Base-by-base conservation (phyloP, 345 rosid species). In the Kernera saxatilis region DNA sequence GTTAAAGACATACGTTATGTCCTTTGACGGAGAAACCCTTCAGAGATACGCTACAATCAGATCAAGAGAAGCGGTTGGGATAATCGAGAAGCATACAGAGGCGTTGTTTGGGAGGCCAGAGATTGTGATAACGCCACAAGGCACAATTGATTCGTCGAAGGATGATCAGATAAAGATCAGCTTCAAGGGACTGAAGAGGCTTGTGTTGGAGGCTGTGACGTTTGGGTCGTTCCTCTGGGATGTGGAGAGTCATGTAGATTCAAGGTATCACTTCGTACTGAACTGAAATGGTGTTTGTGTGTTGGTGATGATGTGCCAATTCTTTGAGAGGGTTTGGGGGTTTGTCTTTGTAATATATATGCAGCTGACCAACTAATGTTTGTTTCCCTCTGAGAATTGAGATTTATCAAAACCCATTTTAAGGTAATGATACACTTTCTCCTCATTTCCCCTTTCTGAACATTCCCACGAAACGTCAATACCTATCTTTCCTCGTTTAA, bases 141-240 rank as follows among this genome's bases (percentile, higher is more conserved):
- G 97, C 2, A 84, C 88, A 2, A 80, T 87, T 50, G 96, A 90
- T 81, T 77, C 96, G 48, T 88, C 96, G 0, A 81, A 82, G 36
- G 89, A 87, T 25, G 89, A 89, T 56, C 84, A 68, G 3, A 80
- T 94, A 53, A 84, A 82, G 79, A 89, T 92, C 67, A 94, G 96
- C 78, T 89, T 89, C 62, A 86, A 83, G 49, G 91, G 96, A 48
- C 75, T 94, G 83, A 84, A 82, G 80, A 88, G 89, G 77, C 93
- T 94, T 48, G 93, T 92, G 68, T 68, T 94, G 82, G 99, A 94
- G 84, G 99, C 99, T 4, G 93, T 94, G 44, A 88, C 98, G 5
- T 94, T 94, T 67, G 99, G 99, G 17, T 89, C 96, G 41, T 93
- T 93, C 77, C 95, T 93, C 1, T 93, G 98, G 98, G 98, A 93